Percentiles rank a stretch among this genome's conserved stretches.
These are phyloP conservation scores for Blastobotrys arbuscula DNA, from an alignment of 1,139 yeast genomes.

Conservation along the genomic window DNA sequence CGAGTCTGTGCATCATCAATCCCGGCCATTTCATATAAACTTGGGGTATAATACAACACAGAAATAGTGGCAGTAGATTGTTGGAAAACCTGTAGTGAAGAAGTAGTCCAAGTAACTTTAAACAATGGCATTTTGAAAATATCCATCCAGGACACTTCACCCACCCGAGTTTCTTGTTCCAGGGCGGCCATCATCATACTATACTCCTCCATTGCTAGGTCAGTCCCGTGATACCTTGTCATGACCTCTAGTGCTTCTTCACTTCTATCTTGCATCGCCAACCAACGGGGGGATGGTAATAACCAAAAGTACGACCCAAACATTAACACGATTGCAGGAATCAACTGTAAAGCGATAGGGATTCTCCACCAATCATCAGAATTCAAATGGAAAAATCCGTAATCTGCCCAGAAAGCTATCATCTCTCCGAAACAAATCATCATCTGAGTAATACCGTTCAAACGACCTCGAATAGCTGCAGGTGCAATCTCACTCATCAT, in stretches of 20 bases:
- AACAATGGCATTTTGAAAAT: slow-evolving; percentile 37
- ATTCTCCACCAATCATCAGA: slow-evolving; percentile 23
- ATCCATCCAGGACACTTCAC: slow-evolving; percentile 37
- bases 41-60: slow-evolving; percentile 58
- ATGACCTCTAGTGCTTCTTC: slow-evolving; percentile 24
- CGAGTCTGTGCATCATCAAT: slow-evolving; percentile 40
- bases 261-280: slow-evolving; percentile 38
- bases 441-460: slow-evolving; percentile 45
- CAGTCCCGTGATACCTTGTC: slow-evolving; percentile 11
- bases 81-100: slow-evolving; percentile 49
- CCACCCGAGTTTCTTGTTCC: slow-evolving; percentile 36
- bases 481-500: slow-evolving; percentile 55
- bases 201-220: slow-evolving; percentile 21
- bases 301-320: slow-evolving; percentile 16
- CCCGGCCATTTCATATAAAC: slow-evolving; percentile 47
- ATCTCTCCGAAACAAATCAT: slow-evolving; percentile 45
- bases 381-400: slow-evolving; percentile 56
- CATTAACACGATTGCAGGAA: slow-evolving; percentile 26
- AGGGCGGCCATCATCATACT: slow-evolving; percentile 10
- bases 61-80: slow-evolving; percentile 67
- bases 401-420: slow-evolving; percentile 74
- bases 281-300: slow-evolving; percentile 53
- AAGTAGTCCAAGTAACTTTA: slow-evolving; percentile 40
- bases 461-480: slow-evolving; percentile 52
- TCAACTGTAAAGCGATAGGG: slow-evolving; percentile 27